phyloP scores from a whole-genome alignment of 2,329 filamentous ascomycete species.

The Chrysoporthe puriensis region DNA sequence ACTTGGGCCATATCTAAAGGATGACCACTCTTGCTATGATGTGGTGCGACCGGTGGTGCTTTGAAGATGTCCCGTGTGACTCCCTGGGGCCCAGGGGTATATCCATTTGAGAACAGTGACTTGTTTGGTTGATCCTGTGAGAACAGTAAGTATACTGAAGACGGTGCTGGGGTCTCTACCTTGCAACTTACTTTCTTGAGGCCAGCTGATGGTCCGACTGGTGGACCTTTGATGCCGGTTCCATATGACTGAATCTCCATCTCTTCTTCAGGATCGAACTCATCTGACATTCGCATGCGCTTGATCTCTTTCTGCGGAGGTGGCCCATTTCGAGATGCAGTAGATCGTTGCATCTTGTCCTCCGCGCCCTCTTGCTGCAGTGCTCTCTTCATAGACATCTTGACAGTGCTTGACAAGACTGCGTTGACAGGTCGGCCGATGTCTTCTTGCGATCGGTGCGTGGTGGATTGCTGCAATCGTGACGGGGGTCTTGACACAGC shows the following conservation, averaged over 20 bases:
- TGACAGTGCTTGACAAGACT: slow-evolving; percentile 60
- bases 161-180: neutral
- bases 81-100: slow-evolving; percentile 60
- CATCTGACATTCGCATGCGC: slow-evolving; percentile 76
- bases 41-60: slow-evolving; percentile 65
- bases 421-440: slow-evolving; percentile 63
- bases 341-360: slow-evolving; percentile 54
- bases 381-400: slow-evolving; percentile 74
- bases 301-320: slow-evolving; percentile 76
- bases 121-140: slow-evolving; percentile 63
- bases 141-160: slow-evolving; percentile 39
- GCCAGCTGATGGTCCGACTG: slow-evolving; percentile 77
- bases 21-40: slow-evolving; percentile 69
- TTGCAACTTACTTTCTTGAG: slow-evolving; percentile 65
- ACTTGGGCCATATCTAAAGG: slow-evolving; percentile 86
- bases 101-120: slow-evolving; percentile 63
- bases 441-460: slow-evolving; percentile 61
- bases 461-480: slow-evolving; percentile 58
- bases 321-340: slow-evolving; percentile 55
- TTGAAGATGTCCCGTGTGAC: slow-evolving; percentile 65
- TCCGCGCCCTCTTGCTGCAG: slow-evolving; percentile 68
- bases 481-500: slow-evolving; percentile 53
- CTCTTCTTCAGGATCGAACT: slow-evolving; percentile 61
- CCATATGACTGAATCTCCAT: slow-evolving; percentile 61
- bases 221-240: slow-evolving; percentile 73